Percentiles rank a stretch among this genome's conserved stretches.
phyloP scores from a whole-genome alignment of 2,329 filamentous ascomycete genomes.

The Fusarium austroafricanum region DNA sequence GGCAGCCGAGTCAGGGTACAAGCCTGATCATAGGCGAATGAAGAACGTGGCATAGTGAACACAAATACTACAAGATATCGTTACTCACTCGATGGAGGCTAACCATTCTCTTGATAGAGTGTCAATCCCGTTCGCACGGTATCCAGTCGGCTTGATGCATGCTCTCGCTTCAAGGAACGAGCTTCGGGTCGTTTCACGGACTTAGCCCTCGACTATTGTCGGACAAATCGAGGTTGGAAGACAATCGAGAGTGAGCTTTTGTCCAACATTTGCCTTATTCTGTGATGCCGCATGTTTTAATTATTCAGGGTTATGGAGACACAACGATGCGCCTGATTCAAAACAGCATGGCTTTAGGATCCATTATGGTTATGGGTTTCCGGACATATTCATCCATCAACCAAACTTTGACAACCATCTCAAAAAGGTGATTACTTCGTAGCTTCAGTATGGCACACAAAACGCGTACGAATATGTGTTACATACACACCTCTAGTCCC shows the following conservation, averaged over 20 bases:
- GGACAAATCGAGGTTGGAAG: neutral
- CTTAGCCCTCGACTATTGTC: neutral
- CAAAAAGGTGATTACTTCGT: conserved; percentile 16
- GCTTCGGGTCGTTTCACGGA: conserved; percentile 8
- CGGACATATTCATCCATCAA: conserved; percentile 10
- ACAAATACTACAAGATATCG: neutral
- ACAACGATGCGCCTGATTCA: neutral
- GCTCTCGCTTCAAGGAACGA: conserved; percentile 3
- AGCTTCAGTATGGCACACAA: neutral
- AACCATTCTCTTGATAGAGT: neutral
- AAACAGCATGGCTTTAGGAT: neutral
- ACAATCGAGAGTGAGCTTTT: neutral
- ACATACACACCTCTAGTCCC: conserved; percentile 38
- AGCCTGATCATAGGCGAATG: conserved; percentile 20
- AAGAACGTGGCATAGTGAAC: neutral
- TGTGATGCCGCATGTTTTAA: neutral
- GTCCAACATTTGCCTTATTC: neutral
- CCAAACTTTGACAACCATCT: conserved; percentile 14
- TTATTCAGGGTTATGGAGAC: neutral
- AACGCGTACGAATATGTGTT: neutral
- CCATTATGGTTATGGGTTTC: neutral
- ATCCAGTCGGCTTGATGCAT: conserved; percentile 34
- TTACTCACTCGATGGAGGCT: conserved; percentile 1
- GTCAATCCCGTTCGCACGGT: conserved; percentile 32
- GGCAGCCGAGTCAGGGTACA: conserved; percentile 31